Base-by-base conservation (phyloP, 1,284 basidiomycete genomes). In the Trichosporon coremiiforme region DNA sequence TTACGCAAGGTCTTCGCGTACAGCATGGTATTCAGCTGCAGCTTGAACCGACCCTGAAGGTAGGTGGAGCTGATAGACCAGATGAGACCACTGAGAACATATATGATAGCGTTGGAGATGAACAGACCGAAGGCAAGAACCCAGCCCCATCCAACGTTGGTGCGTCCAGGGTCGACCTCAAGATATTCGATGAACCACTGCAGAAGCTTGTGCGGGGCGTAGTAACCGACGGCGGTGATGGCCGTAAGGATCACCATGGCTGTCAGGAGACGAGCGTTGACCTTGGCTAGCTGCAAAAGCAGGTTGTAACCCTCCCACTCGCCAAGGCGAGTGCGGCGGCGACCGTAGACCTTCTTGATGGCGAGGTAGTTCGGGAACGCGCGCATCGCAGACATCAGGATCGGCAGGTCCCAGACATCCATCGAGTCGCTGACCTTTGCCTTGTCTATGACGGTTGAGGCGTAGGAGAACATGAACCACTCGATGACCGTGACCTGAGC, bases 1-100 rank as follows among this genome's bases (percentile, higher is more conserved):
- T 93, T 88, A 25, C 93, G 88, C 4, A 97, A 88, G 0, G 94
- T 96, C 85, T 97, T 97, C 64, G 89, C 89, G 78, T 93, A 97
- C 6, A 97, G 84, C 68, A 91, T 88, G 13, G 91, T 89, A 83
- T 96, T 96, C 67, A 97, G 86, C 79, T 96, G 93, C 20, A 91
- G 87, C 47, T 87, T 88, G 62, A 96, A 84, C 33, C 91, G 88
- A 1, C 75, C 75, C 68, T 80, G 77, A 4, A 84, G 77, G 13
- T 74, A 74, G 7, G 80, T 82, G 4, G 77, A 77, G 50, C 78
- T 76, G 71, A 84, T 79, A 4, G 77, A 83, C 80, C 81, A 84
- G 29, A 78, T 74, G 36, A 84, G 73, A 6, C 83, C 84, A 2
- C 77, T 74, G 2, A 80, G 74, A 57, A 85, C 75, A 75, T 88